Base-by-base conservation (phyloP, 2,329 filamentous ascomycete genomes). In the Hawksworthiomyces lignivorus region DNA sequence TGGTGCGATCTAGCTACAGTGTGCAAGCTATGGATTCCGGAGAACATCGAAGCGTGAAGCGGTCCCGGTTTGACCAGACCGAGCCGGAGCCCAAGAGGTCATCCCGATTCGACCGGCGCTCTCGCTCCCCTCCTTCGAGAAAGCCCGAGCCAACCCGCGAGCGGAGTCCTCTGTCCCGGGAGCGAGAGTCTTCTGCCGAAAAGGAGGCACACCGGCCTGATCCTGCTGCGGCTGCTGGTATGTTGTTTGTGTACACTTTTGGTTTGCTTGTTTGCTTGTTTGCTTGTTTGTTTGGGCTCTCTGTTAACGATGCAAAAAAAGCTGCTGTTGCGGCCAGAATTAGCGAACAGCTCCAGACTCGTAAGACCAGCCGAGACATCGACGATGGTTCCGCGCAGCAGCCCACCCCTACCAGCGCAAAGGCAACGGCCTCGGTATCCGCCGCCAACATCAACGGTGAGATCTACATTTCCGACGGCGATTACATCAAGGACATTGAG, bases 401-500 rank as follows among this genome's bases (percentile, higher is more conserved):
- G 35, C 67, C 73, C 17, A 68, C 72, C 20, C 66, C 72, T 30
- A 62, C 65, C 34, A 60, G 62, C 20, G 56, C 64, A 33, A 55
- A 51, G 31, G 60, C 67, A n/a, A 67, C 66, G 33, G 48, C 50
- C 9, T 54, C 61, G 17, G 45, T 34, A 1, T 56, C 61, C 24
- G 63, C 66, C 17, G 70, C 71, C 30, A 78, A 78, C 47, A 74
- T 94, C 62, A 87, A 90, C 56, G 80, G 83, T 55, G 87, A 94
- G 56, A 84, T 95, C 61, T 97, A 97, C 60, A 84, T 94, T 54
- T 84, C 89, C 48, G 92, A 97, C 61, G 92, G 92, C 56, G 92
- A 98, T 66, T 97, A 86, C 62, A 97, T 98, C 67, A 92, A 94
- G 65, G 92, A 98, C 59, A 95, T 98, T 58, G 92, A 97, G 70